Evolutionary conservation across 768 basidiomycete species (phyloP).

Genomic region (Mycena galericulata): DNA sequence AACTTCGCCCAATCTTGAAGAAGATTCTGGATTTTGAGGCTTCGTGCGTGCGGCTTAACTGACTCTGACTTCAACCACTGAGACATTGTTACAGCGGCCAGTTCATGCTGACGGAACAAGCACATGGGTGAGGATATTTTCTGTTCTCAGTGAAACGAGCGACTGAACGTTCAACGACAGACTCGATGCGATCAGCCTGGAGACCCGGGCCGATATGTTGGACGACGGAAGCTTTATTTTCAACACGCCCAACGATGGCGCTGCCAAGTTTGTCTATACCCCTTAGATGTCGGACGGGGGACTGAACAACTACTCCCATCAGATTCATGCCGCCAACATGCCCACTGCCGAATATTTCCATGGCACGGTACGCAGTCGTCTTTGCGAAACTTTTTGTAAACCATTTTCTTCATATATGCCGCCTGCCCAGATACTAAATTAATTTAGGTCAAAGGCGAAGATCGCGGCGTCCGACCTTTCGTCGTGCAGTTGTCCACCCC

Average conservation of each 20-base stretch:
- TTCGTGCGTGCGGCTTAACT: slow-evolving; percentile 13
- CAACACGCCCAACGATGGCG: slow-evolving; percentile 22
- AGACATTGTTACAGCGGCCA: not conserved
- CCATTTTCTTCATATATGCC: not conserved
- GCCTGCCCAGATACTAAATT: not conserved
- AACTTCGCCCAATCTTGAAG: slow-evolving; percentile 43
- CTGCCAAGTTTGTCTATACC: slow-evolving; percentile 21
- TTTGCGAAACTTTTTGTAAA: slow-evolving; percentile 15
- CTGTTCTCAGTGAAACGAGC: no score
- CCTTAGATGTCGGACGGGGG: no score
- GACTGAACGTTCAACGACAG: slow-evolving; percentile 5
- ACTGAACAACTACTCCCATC: not conserved
- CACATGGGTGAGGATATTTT: slow-evolving; percentile 1
- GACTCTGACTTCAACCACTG: not conserved
- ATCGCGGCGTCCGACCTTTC: slow-evolving; percentile 2
- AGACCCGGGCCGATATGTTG: slow-evolving; percentile 47
- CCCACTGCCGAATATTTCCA: slow-evolving; percentile 2
- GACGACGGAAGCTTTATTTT: slow-evolving; percentile 44
- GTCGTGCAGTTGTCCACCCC: slow-evolving; percentile 1
- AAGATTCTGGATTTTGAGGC: slow-evolving; percentile 44
- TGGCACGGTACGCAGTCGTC: not conserved
- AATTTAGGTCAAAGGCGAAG: not conserved
- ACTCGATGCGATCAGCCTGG: slow-evolving; percentile 40
- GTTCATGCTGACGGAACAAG: slow-evolving; percentile 19
- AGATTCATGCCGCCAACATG: slow-evolving; percentile 14